phyloP scores from a whole-genome alignment of 768 basidiomycete species.

The Amanita rimosa region DNA sequence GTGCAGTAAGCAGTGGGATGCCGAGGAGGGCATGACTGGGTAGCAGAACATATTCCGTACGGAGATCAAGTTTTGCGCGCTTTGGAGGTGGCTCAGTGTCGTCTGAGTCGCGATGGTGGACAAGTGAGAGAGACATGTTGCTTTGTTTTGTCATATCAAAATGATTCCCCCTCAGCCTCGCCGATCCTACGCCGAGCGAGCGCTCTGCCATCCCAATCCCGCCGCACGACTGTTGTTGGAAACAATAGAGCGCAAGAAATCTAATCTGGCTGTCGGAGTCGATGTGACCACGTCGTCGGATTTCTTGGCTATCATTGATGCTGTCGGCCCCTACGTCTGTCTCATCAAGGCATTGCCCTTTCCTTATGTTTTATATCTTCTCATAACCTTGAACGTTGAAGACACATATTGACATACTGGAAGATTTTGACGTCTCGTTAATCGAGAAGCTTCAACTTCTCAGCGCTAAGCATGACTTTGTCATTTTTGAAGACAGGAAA shows the following conservation, averaged over 20 bases:
- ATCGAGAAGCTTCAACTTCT: conserved; percentile 61
- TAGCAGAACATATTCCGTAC: conserved; percentile 39
- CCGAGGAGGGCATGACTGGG: conserved; percentile 67
- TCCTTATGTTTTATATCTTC: conserved; percentile 14
- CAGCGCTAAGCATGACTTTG: conserved; percentile 75
- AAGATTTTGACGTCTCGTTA: conserved; percentile 74
- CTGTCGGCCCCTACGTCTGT: conserved; percentile 84
- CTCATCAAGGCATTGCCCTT: conserved; percentile 70
- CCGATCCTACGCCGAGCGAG: conserved; percentile 54
- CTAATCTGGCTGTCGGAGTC: conserved; percentile 92
- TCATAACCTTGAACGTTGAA: conserved; percentile 23
- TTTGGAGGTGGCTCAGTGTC: conserved; percentile 34
- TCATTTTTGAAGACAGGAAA: conserved; percentile 98
- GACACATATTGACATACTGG: conserved; percentile 96
- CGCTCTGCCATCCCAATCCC: conserved; percentile 49
- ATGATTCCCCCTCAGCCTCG: conserved; percentile 22
- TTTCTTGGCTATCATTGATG: conserved; percentile 78
- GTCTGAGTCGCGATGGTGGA: conserved; percentile 43
- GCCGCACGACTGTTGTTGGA: conserved; percentile 71
- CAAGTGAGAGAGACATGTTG: conserved; percentile 22
- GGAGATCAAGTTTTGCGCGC: conserved; percentile 27
- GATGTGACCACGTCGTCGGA: conserved; percentile 78
- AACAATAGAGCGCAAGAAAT: conserved; percentile 76
- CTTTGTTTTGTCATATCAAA: conserved; percentile 2
- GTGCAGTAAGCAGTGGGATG: conserved; percentile 36